Base-by-base conservation (phyloP, 768 basidiomycete genomes). In the Thelephora ganbajun region DNA sequence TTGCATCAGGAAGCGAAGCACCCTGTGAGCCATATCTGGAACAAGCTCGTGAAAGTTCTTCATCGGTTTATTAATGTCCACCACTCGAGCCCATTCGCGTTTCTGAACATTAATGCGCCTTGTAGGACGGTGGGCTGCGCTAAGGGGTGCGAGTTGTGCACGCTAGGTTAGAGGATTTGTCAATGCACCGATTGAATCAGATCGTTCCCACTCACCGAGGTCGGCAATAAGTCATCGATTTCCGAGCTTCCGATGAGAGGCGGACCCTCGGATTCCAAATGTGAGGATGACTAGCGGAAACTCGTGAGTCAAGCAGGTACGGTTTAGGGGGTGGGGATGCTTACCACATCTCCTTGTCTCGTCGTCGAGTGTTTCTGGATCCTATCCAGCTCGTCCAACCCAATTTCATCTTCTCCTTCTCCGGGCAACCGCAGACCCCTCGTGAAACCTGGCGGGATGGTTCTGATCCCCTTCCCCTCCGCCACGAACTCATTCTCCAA, bases 31-130 rank as follows among this genome's bases (percentile, higher is more conserved):
- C 90, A 94, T 92, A 48, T 92, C 85, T 0, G 94, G 94, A 6
- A 99, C 91, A 20, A 98, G 80, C 60, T 94, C 83, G 46, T 76
- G 76, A 60, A 94, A 94, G 59, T 97, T 94, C 12, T 70, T 67
- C 61, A 96, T 79, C 18, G 90, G 86, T 51, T 83, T 83, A 57
- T 90, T 90, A 50, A 97, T 79, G 57, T 98, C 88, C 23, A 98
- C 88, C 22, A 90, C 85, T 69, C 97, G 96, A 1, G 96, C 96
- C 96, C 96, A 99, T 53, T 97, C 91, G 43, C 87, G 84, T 64
- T 93, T 93, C 49, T 78, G 77, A 3, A 77, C 58, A 43, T 73
- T 69, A 2, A 67, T 54, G 26, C 71, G 69, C 54, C 67, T 71
- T 14, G 61, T 51, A 41, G 67, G 66, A 34, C 67, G 67, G n/a